Evolutionary conservation across 1,284 basidiomycete species (phyloP).

Genomic region (Trichosporon asahii): DNA sequence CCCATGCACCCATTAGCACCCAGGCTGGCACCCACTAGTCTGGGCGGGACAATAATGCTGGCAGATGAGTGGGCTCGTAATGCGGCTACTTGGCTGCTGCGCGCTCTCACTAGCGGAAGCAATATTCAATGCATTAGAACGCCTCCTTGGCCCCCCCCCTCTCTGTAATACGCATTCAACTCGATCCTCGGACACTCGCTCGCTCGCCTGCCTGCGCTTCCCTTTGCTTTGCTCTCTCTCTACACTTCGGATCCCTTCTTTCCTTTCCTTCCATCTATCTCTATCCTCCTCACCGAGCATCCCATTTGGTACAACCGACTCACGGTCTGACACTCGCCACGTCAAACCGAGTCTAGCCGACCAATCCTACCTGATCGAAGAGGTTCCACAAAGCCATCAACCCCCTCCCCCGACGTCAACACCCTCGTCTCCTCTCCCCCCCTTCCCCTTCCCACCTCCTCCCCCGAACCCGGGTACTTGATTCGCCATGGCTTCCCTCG

Average conservation of each 20-base stretch:
- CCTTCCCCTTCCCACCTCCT: background rate
- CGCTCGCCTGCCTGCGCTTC: background rate
- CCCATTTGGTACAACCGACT: background rate
- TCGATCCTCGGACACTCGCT: background rate
- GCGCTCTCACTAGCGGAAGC: background rate
- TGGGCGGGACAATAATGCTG: background rate
- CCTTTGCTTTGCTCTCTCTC: constrained; percentile 1
- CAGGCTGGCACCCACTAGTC: background rate
- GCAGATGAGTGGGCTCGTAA: background rate
- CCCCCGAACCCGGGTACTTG: constrained; percentile 1
- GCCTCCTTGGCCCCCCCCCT: background rate
- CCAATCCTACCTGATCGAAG: background rate
- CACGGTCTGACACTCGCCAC: constrained; percentile 9
- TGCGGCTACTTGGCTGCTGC: background rate
- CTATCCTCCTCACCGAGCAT: background rate
- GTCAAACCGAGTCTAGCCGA: constrained; percentile 12
- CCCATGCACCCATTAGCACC: too few species aligned
- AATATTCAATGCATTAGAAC: background rate
- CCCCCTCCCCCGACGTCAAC: background rate
- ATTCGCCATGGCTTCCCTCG: constrained; percentile 40
- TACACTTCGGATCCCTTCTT: background rate
- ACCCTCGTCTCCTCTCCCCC: background rate
- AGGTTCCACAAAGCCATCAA: constrained; percentile 11
- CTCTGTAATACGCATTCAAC: background rate
- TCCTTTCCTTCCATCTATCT: background rate